phyloP scores from a whole-genome alignment of 2,329 filamentous ascomycete genomes.

The Fusarium keratoplasticum region DNA sequence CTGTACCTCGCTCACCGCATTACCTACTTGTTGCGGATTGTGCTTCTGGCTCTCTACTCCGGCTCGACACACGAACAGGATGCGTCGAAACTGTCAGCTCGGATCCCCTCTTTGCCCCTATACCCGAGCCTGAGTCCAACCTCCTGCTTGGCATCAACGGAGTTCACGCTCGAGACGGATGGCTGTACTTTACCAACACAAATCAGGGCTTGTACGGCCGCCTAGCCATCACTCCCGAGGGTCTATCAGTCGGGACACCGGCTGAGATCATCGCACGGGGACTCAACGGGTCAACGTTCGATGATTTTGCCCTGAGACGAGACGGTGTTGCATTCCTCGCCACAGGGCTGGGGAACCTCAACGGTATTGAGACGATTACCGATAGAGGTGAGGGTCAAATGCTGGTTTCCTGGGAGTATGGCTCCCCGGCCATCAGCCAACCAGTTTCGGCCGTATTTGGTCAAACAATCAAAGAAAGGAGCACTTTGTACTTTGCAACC shows the following conservation, averaged over 20 bases:
- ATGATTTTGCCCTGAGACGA: not conserved
- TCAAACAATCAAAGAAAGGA: not conserved
- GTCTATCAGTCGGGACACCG: not conserved
- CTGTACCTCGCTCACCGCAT: not conserved
- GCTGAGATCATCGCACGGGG: not conserved
- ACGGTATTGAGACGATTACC: not conserved
- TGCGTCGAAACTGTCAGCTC: not conserved
- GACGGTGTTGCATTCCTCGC: not conserved
- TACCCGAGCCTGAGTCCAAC: not conserved
- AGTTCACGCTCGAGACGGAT: not conserved
- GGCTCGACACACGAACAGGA: not conserved
- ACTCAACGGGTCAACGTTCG: not conserved
- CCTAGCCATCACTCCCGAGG: not conserved
- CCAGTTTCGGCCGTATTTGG: not conserved
- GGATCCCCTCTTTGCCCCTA: not conserved
- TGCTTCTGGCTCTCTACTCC: not conserved
- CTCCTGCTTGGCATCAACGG: slow-evolving; percentile 1
- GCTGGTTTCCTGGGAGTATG: not conserved
- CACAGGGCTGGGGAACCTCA: not conserved
- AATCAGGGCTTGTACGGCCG: slow-evolving; percentile 1
- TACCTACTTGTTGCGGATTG: not conserved
- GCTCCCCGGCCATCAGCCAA: not conserved
- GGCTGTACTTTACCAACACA: slow-evolving; percentile 7
- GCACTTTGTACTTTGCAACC: not conserved
- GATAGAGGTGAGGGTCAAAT: not conserved